Evolutionary conservation across 768 basidiomycete species (phyloP).

Genomic region (Gymnopilus junonius): DNA sequence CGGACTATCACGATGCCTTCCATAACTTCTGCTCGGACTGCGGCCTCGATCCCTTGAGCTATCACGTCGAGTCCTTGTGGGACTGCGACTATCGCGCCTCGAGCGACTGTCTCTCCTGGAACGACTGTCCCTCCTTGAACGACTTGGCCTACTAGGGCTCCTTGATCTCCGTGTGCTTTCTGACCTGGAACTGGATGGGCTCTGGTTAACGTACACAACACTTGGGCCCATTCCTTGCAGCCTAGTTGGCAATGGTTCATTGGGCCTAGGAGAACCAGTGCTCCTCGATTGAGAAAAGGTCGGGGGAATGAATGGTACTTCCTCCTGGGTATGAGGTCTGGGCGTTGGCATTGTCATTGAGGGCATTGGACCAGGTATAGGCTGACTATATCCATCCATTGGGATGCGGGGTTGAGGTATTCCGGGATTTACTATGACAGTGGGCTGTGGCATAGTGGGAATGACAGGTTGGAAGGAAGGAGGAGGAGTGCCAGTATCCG

Average conservation of each 20-base stretch:
- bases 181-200: slow-evolving; percentile 21
- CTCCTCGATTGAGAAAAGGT: slow-evolving; percentile 2
- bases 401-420: slow-evolving; percentile 17
- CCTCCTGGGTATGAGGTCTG: background rate
- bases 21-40: slow-evolving; percentile 20
- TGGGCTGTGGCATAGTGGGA: slow-evolving; percentile 20
- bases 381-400: slow-evolving; percentile 18
- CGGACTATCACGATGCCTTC: slow-evolving; percentile 12
- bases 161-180: slow-evolving; percentile 11
- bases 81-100: slow-evolving; percentile 9
- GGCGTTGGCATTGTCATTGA: slow-evolving; percentile 18
- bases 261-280: slow-evolving; percentile 19
- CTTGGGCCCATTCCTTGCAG: slow-evolving; percentile 18
- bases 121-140: slow-evolving; percentile 2
- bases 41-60: slow-evolving; percentile 10
- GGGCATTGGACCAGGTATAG: slow-evolving; percentile 20
- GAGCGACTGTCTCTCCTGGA: slow-evolving; percentile 1
- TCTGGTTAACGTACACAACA: slow-evolving; percentile 17
- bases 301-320: slow-evolving; percentile 31
- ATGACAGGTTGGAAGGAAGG: slow-evolving; percentile 21
- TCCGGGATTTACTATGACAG: slow-evolving; percentile 11
- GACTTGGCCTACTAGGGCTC: slow-evolving; percentile 3
- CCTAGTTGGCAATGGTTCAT: slow-evolving; percentile 5
- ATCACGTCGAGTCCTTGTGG: background rate
- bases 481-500: slow-evolving; percentile 22